Conservation (phyloP, 371 early-diverging fungal species). For the Mucor saturninus region DNA sequence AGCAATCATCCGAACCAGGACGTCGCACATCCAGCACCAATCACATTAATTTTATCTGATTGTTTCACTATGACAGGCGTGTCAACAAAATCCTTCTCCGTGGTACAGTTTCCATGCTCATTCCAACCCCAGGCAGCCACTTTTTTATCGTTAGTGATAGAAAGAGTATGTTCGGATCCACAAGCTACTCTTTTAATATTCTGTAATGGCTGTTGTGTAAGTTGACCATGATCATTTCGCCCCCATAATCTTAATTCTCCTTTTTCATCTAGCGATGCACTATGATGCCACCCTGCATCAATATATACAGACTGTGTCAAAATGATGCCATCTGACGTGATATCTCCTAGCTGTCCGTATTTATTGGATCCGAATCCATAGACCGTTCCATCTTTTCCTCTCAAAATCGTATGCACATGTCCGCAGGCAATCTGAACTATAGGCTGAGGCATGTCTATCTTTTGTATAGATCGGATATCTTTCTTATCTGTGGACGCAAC, state of each 20-base stretch:
- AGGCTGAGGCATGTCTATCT: constrained; percentile 23
- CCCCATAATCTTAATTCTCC: constrained; percentile 63
- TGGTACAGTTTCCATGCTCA: constrained; percentile 88
- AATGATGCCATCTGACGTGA: constrained; percentile 3
- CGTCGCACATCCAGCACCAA: constrained; percentile 37
- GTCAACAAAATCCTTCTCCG: constrained; percentile 34
- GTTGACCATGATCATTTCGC: constrained; percentile 74
- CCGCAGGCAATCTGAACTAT: constrained; percentile 57
- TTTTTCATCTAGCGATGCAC: constrained; percentile 46
- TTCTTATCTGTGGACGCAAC: constrained; percentile 25
- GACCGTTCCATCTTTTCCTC: constrained; percentile 50
- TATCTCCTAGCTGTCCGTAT: constrained; percentile 53
- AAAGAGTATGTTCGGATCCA: constrained; percentile 83
- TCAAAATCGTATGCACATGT: constrained; percentile 54
- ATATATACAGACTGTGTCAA: constrained; percentile 23
- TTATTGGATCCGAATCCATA: constrained; percentile 68
- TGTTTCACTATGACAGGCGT: constrained; percentile 5
- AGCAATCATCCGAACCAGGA: constrained; percentile 26
- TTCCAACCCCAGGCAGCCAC: constrained; percentile 91
- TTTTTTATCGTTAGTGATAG: constrained; percentile 35
- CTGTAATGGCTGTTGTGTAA: constrained; percentile 32
- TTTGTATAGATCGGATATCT: constrained; percentile 23
- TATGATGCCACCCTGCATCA: constrained; percentile 81
- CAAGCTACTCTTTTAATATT: constrained; percentile 55
- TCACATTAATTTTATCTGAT: background rate